A percentile compares a stretch with the other conserved stretches of the same genome.
phyloP scores from a whole-genome alignment of 352 stramenopile genomes.

The Pythium apleroticum region DNA sequence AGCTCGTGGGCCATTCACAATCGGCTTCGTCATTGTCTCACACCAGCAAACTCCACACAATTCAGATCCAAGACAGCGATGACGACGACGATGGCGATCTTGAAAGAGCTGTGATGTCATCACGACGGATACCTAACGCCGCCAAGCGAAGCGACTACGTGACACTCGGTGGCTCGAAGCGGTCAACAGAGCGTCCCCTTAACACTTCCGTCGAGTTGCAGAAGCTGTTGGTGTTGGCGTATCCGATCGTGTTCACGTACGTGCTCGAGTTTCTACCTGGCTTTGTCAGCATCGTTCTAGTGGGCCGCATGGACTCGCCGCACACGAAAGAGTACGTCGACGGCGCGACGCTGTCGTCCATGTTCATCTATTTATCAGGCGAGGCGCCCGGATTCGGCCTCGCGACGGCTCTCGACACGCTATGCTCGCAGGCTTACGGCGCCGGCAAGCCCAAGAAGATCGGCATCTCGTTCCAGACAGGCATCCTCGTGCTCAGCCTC shows the following conservation, averaged over 20 bases:
- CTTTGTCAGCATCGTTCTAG: conserved; percentile 62
- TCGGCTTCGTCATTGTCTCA: background rate
- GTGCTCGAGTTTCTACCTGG: conserved; percentile 72
- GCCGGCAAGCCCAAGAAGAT: conserved; percentile 69
- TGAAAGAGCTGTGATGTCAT: background rate
- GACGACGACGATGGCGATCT: background rate
- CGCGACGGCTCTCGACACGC: conserved; percentile 85
- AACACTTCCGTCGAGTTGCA: conserved; percentile 30
- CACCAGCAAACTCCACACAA: background rate
- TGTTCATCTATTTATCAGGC: conserved; percentile 85
- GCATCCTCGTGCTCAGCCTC: conserved; percentile 61
- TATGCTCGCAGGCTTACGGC: conserved; percentile 84
- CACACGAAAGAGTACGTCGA: conserved; percentile 74
- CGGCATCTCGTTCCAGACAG: conserved; percentile 84
- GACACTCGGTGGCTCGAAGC: background rate
- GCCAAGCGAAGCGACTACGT: background rate
- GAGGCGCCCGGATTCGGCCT: conserved; percentile 78
- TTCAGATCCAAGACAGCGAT: background rate
- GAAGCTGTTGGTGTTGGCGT: conserved; percentile 45
- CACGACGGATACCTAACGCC: background rate
- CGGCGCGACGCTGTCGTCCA: conserved; percentile 61
- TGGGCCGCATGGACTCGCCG: conserved; percentile 69
- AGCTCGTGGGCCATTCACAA: conserved; percentile 10
- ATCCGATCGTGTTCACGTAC: conserved; percentile 71
- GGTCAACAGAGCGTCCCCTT: background rate